Base-by-base conservation (phyloP, 768 basidiomycete species). In the Nidula microcarpa region DNA sequence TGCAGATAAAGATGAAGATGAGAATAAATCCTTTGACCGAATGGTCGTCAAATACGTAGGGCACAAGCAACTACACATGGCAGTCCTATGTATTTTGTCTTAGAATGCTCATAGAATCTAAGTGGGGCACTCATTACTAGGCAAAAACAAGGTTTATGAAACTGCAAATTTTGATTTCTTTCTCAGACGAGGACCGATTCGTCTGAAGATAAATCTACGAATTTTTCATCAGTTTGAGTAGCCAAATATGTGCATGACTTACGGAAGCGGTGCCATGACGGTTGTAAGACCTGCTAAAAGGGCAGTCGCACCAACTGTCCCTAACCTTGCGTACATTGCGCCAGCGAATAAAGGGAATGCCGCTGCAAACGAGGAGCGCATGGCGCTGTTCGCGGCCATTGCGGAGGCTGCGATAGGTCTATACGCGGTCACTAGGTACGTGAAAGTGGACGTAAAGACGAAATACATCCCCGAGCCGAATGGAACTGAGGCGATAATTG, bases 251-350 rank as follows among this genome's bases (percentile, higher is more conserved):
- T 11, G 9, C 8, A 16, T 47, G 23, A 71, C 82, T 62, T 52
- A 85, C 83, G 82, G 82, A 43, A 84, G 61, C 0, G 88, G 88
- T 1, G 79, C 77, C 76, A 86, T 80, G 14, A 85, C 45, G 2
- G 79, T 76, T 53, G 79, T 76, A 9, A 90, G 62, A 1, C 87
- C 86, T 1, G 82, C 88, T 14, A 90, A 61, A n/a, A 89, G 72
- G 11, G 84, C 87, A 0, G 84, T 86, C 1, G 86, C 87, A 0
- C 88, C 89, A 0, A 86, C 86, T 0, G 85, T 82, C 0, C 88
- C 86, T 5, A 91, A 63, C 46, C 79, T 79, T 1, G 68, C 67
- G 62, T 94, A 94, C 68, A 84, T 79, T 0, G 88, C 81, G 62
- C 86, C 77, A 0, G 89, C 86, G 43, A 81, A 84, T 1, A 64